Evolutionary conservation across 768 basidiomycete genomes (phyloP).

Genomic region (Saitozyma podzolica): DNA sequence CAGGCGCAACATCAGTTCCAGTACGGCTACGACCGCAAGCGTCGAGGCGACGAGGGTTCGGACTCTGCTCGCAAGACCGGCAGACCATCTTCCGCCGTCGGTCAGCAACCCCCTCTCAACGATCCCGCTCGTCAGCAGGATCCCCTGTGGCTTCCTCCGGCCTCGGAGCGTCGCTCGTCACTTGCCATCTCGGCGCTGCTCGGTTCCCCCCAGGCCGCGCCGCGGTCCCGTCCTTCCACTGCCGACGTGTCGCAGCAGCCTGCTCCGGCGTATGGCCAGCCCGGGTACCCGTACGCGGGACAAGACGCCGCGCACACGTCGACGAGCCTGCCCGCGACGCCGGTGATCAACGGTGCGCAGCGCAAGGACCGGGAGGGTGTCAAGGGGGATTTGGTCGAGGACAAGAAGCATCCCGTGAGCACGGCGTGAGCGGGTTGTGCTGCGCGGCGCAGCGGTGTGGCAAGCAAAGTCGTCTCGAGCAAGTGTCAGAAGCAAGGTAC

Average conservation of each 20-base stretch:
- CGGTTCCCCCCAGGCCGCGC: slow-evolving; percentile 39
- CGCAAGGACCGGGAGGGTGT: too few relatives aligned
- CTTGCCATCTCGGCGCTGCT: slow-evolving; percentile 47
- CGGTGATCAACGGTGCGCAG: too few relatives aligned
- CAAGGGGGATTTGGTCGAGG: too few relatives aligned
- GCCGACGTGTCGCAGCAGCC: slow-evolving; percentile 10
- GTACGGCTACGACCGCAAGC: slow-evolving; percentile 30
- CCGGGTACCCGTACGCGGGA: slow-evolving; percentile 10
- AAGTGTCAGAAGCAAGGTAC: too few relatives aligned
- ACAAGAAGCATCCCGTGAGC: too few relatives aligned
- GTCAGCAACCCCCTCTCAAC: slow-evolving; percentile 13
- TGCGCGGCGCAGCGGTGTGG: too few relatives aligned
- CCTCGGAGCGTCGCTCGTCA: slow-evolving; percentile 38
- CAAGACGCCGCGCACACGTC: too few relatives aligned
- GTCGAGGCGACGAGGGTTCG: slow-evolving; percentile 24
- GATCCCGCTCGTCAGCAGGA: slow-evolving; percentile 16
- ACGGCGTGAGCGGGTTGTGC: too few relatives aligned
- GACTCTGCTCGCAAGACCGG: slow-evolving; percentile 16
- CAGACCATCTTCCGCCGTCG: neutral
- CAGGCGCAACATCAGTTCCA: slow-evolving; percentile 11
- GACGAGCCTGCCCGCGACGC: too few relatives aligned
- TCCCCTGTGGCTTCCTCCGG: slow-evolving; percentile 41
- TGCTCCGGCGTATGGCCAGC: neutral
- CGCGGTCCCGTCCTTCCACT: slow-evolving; percentile 31
- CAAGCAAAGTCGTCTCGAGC: too few relatives aligned